These are phyloP conservation scores for Candolleomyces eurysporus DNA, from an alignment of 768 basidiomycete species.

Conservation along the genomic window DNA sequence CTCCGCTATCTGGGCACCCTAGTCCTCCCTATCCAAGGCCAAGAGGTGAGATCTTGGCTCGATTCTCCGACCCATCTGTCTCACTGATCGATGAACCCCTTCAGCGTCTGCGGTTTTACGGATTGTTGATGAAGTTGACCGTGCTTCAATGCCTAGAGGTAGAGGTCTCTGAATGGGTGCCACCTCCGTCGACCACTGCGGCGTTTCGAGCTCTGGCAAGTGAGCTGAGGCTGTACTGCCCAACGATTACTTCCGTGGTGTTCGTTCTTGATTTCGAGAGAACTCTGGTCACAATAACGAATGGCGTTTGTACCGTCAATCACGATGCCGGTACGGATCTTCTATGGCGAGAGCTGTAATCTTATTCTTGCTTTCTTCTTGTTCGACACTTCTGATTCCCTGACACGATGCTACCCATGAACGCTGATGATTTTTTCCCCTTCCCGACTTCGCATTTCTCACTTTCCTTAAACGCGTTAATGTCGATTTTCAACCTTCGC, in stretches of 20 bases:
- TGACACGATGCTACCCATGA: background rate
- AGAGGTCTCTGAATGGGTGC: conserved; percentile 66
- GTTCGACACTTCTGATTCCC: background rate
- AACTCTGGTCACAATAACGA: conserved; percentile 40
- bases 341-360: conserved; percentile 33
- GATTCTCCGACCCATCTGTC: conserved; percentile 6
- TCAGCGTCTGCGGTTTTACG: conserved; percentile 64
- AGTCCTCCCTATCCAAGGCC: conserved; percentile 56
- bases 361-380: too few species aligned
- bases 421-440: background rate
- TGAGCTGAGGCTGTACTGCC: conserved; percentile 62
- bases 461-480: background rate
- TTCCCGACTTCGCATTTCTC: background rate
- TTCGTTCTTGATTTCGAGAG: conserved; percentile 66
- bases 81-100: conserved; percentile 2
- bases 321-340: conserved; percentile 26
- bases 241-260: conserved; percentile 48
- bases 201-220: conserved; percentile 58
- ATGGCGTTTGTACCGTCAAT: conserved; percentile 35
- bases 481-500: background rate
- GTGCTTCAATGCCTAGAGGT: conserved; percentile 56
- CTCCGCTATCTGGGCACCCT: conserved; percentile 64
- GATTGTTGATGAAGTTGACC: conserved; percentile 51
- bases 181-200: conserved; percentile 47
- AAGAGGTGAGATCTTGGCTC: conserved; percentile 39